Evolutionary conservation across 352 stramenopile genomes (phyloP), one percentile per base, ranked within the genome.

Genomic region (Nothophytophthora sp.): DNA sequence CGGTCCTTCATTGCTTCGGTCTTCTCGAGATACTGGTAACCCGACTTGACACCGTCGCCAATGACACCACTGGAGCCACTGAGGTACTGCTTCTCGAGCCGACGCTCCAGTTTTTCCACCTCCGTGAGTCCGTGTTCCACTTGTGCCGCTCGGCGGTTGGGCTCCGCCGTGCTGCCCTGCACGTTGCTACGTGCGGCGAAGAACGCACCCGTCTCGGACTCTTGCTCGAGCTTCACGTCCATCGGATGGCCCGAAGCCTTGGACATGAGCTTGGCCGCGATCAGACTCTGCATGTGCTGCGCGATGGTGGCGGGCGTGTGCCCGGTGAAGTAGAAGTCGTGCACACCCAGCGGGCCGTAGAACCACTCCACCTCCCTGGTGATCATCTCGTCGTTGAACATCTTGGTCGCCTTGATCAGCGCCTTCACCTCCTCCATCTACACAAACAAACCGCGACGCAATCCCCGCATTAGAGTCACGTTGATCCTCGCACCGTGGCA

Each of bases 291-390:
- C 43, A 93, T 87, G 61, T 93, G 83, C 30, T 82, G 73, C 18
- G 83, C 80, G 52, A 93, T 93, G 13, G 81, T 67, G 9, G 38
- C 45, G 6, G 83, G 54, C 8, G 74, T 76, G 39, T 91, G 80
- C 25, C 80, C 79, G 4, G 73, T 60, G 52, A 93, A 93, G 68
- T 93, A 93, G 50, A 91, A 93, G 54, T 91, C 80, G 70, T 93
- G 83, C 13, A 93, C 60, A 7, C 83, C 83, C 10, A 93, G 50
- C 16, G 80, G 78, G 2, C 81, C 81, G 55, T 90, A 93, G 58
- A 93, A 93, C 76, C 77, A 93, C 45, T 90, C 76, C 28, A 93
- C 72, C 45, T 93, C 83, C 22, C 70, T 76, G 20, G 65, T 69
- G 33, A 93, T 70, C 20, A 73, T 70, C 16, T 70, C 69, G 8